Evolutionary conservation across 106 monocot species (phyloP), one percentile per base, ranked within the genome.

Genomic region (Phalaenopsis equestris): DNA sequence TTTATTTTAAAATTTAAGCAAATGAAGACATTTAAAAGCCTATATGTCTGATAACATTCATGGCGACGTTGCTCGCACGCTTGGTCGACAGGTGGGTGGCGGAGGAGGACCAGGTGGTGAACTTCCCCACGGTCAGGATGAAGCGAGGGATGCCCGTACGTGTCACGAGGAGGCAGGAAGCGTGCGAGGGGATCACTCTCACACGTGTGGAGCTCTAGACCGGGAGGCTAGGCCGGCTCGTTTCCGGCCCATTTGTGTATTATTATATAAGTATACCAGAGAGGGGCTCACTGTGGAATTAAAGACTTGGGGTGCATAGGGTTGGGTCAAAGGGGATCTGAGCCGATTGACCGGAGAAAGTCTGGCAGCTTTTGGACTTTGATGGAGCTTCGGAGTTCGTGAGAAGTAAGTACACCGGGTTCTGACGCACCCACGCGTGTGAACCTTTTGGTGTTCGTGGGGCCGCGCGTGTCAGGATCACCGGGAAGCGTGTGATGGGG

Each of bases 61-160:
- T 30, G 30, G 30, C 30, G 30, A 30, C 30, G 30, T 30, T 30
- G 30, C 2, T 19, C 14, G 24, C 70, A 41, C 5, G 36, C 39
- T 78, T 83, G 38, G 6, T 8, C 16, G 38, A 73, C 86, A 92
- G 92, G 79, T 92, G 92, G 92, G 82, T 77, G 78, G 92, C 90
- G 6, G 88, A 89, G 83, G 84, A 90, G 61, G 92, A 92, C 78
- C 79, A 81, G 41, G 46, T 92, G 65, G 86, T 92, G 61, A 92
- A 86, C 83, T 92, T 92, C 42, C 92, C 92, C 57, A 92, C 92
- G 1, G 92, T 92, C 67, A 83, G 90, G 79, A 83, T 92, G 90
- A 90, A 85, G 83, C 56, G 64, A 38, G 78, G 85, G 23, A 84
- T 92, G 90, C 92, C 92, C 49, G 83, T 92, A 37, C 86, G 83